Evolutionary conservation across 83 land plant genomes (phyloP).

Genomic region (Diphasiastrum complanatum): DNA sequence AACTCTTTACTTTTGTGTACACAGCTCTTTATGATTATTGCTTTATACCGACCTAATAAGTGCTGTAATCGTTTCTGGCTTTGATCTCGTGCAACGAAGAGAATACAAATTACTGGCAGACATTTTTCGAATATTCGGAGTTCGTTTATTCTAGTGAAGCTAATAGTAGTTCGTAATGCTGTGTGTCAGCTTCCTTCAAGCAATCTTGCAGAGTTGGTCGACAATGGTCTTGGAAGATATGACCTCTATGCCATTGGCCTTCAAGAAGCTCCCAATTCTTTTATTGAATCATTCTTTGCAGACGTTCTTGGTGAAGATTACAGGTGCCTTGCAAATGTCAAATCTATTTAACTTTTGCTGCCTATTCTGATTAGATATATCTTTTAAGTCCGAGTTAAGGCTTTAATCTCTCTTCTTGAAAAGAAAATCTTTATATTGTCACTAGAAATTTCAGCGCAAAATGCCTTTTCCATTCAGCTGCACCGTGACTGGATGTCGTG

Average conservation of each 20-base stretch:
- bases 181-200: constrained; percentile 1
- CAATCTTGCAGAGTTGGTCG: constrained; percentile 1
- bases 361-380: background rate
- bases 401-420: background rate
- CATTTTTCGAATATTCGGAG: too few relatives aligned
- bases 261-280: constrained; percentile 29
- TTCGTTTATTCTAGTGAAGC: too few relatives aligned
- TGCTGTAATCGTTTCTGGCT: too few relatives aligned
- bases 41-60: too few relatives aligned
- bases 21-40: too few relatives aligned
- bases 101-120: too few relatives aligned
- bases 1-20: background rate
- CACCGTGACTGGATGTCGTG: background rate
- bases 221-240: constrained; percentile 1
- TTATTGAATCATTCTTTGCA: constrained; percentile 12
- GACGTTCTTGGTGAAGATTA: constrained; percentile 23
- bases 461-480: background rate
- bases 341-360: background rate
- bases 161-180: constrained; percentile 13
- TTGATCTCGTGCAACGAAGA: too few relatives aligned
- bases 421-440: background rate
- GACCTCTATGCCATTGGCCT: constrained; percentile 35
- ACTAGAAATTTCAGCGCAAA: background rate
- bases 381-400: background rate
- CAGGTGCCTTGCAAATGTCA: constrained; percentile 7